These are phyloP conservation scores for Apodospora peruviana DNA, from an alignment of 495 filamentous ascomycete species.

Conservation along the genomic window DNA sequence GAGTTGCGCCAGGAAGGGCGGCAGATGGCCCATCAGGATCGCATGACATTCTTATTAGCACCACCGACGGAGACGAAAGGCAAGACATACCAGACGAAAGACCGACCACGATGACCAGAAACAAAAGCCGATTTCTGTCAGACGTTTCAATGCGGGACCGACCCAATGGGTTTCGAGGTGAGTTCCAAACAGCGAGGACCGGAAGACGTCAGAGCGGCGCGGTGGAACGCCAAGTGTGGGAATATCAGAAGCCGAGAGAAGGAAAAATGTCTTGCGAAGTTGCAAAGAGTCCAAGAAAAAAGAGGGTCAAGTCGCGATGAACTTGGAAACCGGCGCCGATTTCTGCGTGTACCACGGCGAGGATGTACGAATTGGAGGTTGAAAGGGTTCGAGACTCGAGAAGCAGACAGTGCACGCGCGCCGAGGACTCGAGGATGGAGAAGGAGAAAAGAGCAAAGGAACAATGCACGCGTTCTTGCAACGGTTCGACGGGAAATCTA, in stretches of 20 bases:
- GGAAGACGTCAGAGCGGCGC: not conserved
- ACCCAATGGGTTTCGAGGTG: not conserved
- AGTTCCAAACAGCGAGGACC: not conserved
- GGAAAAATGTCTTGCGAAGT: too few relatives aligned
- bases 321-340: not conserved
- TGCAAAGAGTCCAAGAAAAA: too few relatives aligned
- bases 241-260: not conserved
- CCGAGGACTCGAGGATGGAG: too few relatives aligned
- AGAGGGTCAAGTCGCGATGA: not conserved
- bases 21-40: not conserved
- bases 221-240: not conserved
- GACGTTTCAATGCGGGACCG: not conserved
- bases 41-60: too few relatives aligned
- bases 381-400: not conserved
- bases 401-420: too few relatives aligned
- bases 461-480: not conserved
- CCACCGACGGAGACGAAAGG: too few relatives aligned
- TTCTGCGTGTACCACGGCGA: not conserved
- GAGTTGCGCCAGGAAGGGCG: constrained; percentile 4
- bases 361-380: not conserved
- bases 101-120: not conserved
- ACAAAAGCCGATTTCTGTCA: not conserved
- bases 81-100: not conserved
- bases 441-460: not conserved
- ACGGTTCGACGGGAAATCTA: not conserved